These are phyloP conservation scores for Macrotyloma uniflorum DNA, from an alignment of 306 rosid genomes.

Conservation along the genomic window DNA sequence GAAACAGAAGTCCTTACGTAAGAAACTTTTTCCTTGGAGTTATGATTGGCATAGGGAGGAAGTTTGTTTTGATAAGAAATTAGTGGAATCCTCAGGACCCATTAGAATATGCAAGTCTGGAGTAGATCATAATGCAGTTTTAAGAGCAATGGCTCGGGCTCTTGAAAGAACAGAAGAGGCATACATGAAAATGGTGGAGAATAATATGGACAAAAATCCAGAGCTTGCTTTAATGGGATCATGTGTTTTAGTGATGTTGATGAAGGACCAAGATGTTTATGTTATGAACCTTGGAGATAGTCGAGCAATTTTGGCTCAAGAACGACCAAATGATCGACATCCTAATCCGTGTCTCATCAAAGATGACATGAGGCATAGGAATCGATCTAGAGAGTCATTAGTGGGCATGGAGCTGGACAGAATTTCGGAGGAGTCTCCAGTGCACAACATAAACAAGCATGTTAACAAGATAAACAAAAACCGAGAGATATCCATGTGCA, in stretches of 20 bases:
- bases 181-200: constrained; percentile 65
- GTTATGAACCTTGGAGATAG: constrained; percentile 79
- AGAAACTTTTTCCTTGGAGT: constrained; percentile 72
- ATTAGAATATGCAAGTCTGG: constrained; percentile 66
- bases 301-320: constrained; percentile 67
- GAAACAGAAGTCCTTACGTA: constrained; percentile 60
- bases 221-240: constrained; percentile 80
- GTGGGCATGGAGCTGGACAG: constrained; percentile 73
- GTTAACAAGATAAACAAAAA: constrained; percentile 58
- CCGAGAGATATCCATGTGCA: constrained; percentile 61
- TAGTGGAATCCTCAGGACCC: constrained; percentile 52
- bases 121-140: constrained; percentile 60
- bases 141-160: constrained; percentile 71
- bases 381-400: constrained; percentile 65
- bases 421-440: constrained; percentile 72
- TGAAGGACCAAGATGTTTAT: constrained; percentile 81
- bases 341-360: constrained; percentile 50
- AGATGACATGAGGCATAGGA: constrained; percentile 61
- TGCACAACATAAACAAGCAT: constrained; percentile 58
- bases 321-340: constrained; percentile 64
- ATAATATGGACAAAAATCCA: constrained; percentile 61
- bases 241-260: constrained; percentile 73
- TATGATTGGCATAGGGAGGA: constrained; percentile 74
- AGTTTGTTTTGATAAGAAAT: constrained; percentile 44
- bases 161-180: constrained; percentile 67